Conservation (phyloP, 1,284 basidiomycete species). For the Cryptococcus sp. region DNA sequence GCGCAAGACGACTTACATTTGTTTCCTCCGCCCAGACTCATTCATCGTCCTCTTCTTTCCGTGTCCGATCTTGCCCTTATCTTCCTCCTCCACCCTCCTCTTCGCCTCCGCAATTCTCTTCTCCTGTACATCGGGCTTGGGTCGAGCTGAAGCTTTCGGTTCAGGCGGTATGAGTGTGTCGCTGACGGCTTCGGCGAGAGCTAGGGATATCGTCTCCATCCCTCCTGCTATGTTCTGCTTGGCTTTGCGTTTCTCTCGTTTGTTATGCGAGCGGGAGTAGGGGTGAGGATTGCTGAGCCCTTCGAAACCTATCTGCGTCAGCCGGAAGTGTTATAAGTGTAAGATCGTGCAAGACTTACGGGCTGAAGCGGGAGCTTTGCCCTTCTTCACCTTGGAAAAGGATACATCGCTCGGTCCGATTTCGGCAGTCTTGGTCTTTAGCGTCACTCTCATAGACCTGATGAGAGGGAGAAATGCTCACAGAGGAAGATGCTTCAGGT, state of each 20-base stretch:
- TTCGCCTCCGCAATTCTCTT: constrained; percentile 12
- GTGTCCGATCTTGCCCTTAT: constrained; percentile 34
- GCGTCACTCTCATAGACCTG: no score
- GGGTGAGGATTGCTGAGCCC: constrained; percentile 24
- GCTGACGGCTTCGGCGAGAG: constrained; percentile 20
- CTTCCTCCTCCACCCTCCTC: constrained; percentile 28
- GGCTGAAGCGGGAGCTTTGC: constrained; percentile 1
- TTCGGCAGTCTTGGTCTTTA: not conserved
- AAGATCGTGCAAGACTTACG: not conserved
- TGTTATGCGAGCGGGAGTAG: constrained; percentile 42
- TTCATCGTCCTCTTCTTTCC: constrained; percentile 39
- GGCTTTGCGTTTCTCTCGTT: constrained; percentile 41
- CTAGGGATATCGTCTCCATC: constrained; percentile 26
- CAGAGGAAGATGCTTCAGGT: not conserved
- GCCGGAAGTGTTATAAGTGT: not conserved
- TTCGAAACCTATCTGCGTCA: not conserved
- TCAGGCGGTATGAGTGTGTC: constrained; percentile 5
- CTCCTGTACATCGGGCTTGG: not conserved
- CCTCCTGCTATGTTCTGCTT: constrained; percentile 32
- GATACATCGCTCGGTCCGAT: not conserved
- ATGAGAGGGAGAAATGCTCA: constrained; percentile 2
- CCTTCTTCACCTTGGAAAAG: constrained; percentile 4
- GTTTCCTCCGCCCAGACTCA: constrained; percentile 38
- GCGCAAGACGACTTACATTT: no score
- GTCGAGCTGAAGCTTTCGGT: constrained; percentile 1